These are phyloP conservation scores for Puccinia novopanici DNA, from an alignment of 1,284 basidiomycete genomes.

Conservation along the genomic window DNA sequence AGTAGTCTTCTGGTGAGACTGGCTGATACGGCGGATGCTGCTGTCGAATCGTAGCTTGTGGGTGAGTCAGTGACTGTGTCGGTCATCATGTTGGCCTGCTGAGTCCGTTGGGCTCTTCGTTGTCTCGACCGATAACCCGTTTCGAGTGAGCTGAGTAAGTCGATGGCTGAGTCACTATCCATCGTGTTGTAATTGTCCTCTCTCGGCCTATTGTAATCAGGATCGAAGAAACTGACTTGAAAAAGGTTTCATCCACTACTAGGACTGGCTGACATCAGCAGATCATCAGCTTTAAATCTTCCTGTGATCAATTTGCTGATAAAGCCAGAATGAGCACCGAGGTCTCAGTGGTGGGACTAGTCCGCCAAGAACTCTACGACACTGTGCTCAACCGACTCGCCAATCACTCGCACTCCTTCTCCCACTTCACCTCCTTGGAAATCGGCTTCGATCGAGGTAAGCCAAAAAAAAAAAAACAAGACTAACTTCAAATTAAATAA, in stretches of 20 bases:
- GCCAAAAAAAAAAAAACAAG: too few relatives aligned
- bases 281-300: too few relatives aligned
- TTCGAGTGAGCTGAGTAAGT: constrained; percentile 14
- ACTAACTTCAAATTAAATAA: background rate
- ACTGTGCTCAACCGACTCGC: constrained; percentile 41
- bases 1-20: constrained; percentile 25
- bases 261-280: background rate
- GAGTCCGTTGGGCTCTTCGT: background rate
- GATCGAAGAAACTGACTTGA: too few relatives aligned
- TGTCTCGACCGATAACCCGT: background rate
- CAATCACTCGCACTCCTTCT: constrained; percentile 34
- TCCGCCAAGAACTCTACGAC: constrained; percentile 17
- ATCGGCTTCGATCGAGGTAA: constrained; percentile 41
- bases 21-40: background rate
- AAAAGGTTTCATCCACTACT: too few relatives aligned
- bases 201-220: too few relatives aligned
- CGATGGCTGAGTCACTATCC: background rate
- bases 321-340: constrained; percentile 34
- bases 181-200: background rate
- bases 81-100: background rate
- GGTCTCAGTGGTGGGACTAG: constrained; percentile 20
- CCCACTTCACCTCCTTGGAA: constrained; percentile 18
- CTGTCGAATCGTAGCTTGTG: background rate
- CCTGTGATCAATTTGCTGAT: background rate
- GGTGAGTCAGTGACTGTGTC: background rate